Base-by-base conservation (phyloP, 768 basidiomycete species). In the Leccinum rimulosum region DNA sequence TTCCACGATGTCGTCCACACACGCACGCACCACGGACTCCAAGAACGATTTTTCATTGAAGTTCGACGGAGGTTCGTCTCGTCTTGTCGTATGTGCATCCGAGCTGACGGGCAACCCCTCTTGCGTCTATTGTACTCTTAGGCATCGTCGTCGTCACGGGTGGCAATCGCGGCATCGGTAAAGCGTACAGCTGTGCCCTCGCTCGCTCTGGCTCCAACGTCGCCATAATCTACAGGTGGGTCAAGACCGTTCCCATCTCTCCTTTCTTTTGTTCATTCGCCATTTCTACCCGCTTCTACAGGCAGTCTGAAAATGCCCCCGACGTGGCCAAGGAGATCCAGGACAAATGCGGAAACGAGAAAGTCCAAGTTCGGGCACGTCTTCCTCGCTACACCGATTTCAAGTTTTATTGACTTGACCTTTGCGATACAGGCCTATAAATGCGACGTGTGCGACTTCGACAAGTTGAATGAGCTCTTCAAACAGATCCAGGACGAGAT, bases 121-220 rank as follows among this genome's bases (percentile, higher is more conserved):
- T 9, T 6, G 14, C n/a, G n/a, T 2, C 19, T 25, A 0, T 4
- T 15, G 19, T n/a, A 79, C 69, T 25, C 3, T 7, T 9, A 77
- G 82, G 68, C 0, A 79, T 79, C 50, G 71, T 82, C 56, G 78
- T 87, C 33, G 77, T 88, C 50, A 87, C 87, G 0, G 86, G 86
- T 3, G 84, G 84, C 2, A 84, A 82, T 63, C 75, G 81, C 47
- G 86, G 86, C 10, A 86, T 88, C 50, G 87, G 87, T 2, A 75
- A 71, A 31, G 84, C 81, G 2, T 82, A 79, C 55, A 80, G 80
- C 27, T 71, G 75, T 38, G 83, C 84, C 2, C 74, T 84, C 36
- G 84, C 84, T 19, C 65, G 76, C 48, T 81, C 85, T 0, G 83
- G 84, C 28, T 80, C 79, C 0, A 80, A 80, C 52, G 83, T 88